Evolutionary conservation across 2,329 filamentous ascomycete species (phyloP).

Genomic region (Botrytis squamosa): DNA sequence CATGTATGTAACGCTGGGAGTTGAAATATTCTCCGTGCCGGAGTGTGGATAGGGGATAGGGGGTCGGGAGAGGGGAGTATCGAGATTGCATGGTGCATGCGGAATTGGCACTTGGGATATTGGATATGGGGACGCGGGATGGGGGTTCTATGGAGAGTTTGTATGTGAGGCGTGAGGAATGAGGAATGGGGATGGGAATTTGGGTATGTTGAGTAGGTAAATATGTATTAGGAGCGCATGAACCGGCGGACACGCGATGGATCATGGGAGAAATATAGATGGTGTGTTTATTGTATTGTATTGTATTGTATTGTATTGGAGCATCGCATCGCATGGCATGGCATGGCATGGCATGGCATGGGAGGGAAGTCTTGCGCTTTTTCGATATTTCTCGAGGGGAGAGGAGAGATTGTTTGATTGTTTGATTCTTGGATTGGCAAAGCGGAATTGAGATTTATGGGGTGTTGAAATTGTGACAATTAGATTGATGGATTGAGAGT

Average conservation of each 20-base stretch:
- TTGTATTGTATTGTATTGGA: not conserved
- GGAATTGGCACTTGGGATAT: not conserved
- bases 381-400: not conserved
- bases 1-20: slow-evolving; percentile 2
- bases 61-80: not conserved
- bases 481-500: not conserved
- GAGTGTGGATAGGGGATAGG: not conserved
- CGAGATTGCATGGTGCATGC: not conserved
- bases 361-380: not conserved
- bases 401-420: not conserved
- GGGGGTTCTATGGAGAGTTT: no score
- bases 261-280: not conserved
- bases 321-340: not conserved
- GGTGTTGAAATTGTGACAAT: not conserved
- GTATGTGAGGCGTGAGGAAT: not conserved
- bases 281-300: not conserved
- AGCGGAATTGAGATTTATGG: not conserved
- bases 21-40: not conserved
- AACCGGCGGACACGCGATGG: not conserved
- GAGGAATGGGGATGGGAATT: no score
- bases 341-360: no score
- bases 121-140: not conserved
- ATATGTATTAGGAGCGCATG: not conserved
- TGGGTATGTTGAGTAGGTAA: no score
- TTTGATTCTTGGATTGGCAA: not conserved